Base-by-base conservation (phyloP, 2,329 filamentous ascomycete species). In the Alternaria sp. region DNA sequence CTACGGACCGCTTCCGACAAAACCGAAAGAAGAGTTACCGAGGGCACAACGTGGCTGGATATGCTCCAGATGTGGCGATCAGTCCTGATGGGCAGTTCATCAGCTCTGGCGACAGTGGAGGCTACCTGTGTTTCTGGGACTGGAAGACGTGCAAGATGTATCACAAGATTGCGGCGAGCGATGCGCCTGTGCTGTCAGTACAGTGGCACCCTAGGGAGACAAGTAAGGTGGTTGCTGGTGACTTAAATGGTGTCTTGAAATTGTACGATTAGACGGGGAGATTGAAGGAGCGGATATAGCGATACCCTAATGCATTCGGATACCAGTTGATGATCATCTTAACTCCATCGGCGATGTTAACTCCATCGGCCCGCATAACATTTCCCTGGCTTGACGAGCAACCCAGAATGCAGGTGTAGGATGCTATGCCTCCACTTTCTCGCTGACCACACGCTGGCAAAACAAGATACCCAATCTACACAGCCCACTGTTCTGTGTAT, bases 131-230 rank as follows among this genome's bases (percentile, higher is more conserved):
- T 80, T 97, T 98, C 81, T 99, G 94, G 93, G 95, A 98, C 80
- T 99, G 94, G 92, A 99, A 99, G 87, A 97, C 93, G 39, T 96
- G 94, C 79, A 98, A 97, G 82, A 94, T 99, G 93, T 97, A 93
- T 81, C 93, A 97, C 81, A 98, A 98, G 85, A 88, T 99, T 66
- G 88, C 91, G 80, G 94, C 93, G 24, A 89, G 92, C 60, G 93
- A 93, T 55, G 87, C 90, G 54, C 88, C 94, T 5, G 85, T 97
- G 55, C 92, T 93, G n/a, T 92, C 90, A 67, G 87, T 95, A 59
- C 91, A 91, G 77, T 99, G 95, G 94, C 94, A 98, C 79, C 93
- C 94, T n/a, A 91, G 97, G 81, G 95, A 99, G 84, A 95, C 91
- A 18, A 95, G 91, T 75, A 97, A 97, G 84, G 89, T 98, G 36